Conservation (phyloP, 192 early-diverging fungal genomes). For the Pilaira anomala region DNA sequence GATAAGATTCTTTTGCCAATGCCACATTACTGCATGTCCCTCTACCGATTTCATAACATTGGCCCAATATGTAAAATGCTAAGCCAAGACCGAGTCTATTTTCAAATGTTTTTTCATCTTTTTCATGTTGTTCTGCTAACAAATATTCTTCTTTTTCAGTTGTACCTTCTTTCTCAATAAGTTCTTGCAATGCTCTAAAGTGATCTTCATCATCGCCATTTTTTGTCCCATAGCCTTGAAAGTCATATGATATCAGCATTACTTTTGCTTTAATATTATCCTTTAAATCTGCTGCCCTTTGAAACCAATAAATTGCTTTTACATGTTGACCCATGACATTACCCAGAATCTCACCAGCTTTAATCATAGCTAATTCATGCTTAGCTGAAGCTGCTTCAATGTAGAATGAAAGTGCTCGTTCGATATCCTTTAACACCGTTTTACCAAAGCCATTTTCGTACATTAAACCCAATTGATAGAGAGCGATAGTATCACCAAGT, state of each 20-base stretch:
- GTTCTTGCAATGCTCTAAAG: constrained; percentile 4
- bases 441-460: constrained; percentile 20
- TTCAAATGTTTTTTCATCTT: not conserved
- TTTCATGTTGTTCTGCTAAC: not conserved
- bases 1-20: constrained; percentile 25
- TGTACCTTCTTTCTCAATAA: constrained; percentile 6
- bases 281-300: not conserved
- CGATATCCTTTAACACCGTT: not conserved
- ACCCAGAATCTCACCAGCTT: constrained; percentile 10
- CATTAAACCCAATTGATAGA: not conserved
- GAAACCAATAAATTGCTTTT: constrained; percentile 25
- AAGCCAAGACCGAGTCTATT: constrained; percentile 14
- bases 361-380: constrained; percentile 6
- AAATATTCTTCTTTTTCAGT: not conserved
- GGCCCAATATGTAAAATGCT: constrained; percentile 20
- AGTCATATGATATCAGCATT: constrained; percentile 19
- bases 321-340: constrained; percentile 1
- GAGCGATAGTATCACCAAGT: constrained; percentile 11
- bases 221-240: constrained; percentile 14
- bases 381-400: constrained; percentile 11
- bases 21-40: constrained; percentile 6
- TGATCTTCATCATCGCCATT: not conserved
- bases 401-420: constrained; percentile 15
- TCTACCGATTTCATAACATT: constrained; percentile 34
- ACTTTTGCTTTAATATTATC: constrained; percentile 13